These are phyloP conservation scores for Trichoderma koningii DNA, from an alignment of 2,329 filamentous ascomycete species.

Conservation along the genomic window DNA sequence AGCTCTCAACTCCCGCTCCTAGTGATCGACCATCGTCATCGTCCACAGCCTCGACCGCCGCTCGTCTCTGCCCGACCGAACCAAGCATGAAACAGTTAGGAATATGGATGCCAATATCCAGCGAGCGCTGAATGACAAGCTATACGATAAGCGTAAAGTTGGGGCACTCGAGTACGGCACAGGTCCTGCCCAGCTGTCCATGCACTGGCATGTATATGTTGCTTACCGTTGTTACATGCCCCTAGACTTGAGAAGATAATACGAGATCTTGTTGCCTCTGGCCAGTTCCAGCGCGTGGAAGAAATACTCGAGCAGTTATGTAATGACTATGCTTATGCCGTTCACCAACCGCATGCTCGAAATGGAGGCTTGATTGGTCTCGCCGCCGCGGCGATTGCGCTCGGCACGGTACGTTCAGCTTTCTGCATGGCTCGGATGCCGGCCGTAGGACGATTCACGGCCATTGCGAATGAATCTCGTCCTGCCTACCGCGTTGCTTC, in stretches of 20 bases:
- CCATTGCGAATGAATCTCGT: not conserved
- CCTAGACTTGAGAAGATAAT: slow-evolving; percentile 84
- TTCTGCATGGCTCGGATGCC: slow-evolving; percentile 1
- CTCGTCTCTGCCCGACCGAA: not conserved
- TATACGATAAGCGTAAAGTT: slow-evolving; percentile 97
- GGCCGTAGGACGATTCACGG: not conserved
- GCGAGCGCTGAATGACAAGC: slow-evolving; percentile 92
- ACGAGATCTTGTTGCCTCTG: slow-evolving; percentile 74
- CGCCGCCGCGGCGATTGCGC: slow-evolving; percentile 91
- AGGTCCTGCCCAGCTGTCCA: slow-evolving; percentile 4
- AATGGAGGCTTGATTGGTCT: slow-evolving; percentile 96
- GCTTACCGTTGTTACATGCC: slow-evolving; percentile 28
- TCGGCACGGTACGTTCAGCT: slow-evolving; percentile 73
- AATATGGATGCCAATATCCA: slow-evolving; percentile 86
- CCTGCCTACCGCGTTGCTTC: not conserved
- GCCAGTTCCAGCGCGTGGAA: slow-evolving; percentile 78
- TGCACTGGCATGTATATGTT: not conserved
- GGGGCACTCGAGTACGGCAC: slow-evolving; percentile 85
- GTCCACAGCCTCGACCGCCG: slow-evolving; percentile 6
- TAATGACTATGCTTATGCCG: slow-evolving; percentile 95
- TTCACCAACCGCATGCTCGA: slow-evolving; percentile 92
- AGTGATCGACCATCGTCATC: slow-evolving; percentile 6
- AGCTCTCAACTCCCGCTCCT: not conserved
- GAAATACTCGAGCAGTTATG: slow-evolving; percentile 94
- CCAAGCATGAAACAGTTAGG: slow-evolving; percentile 16